phyloP scores from a whole-genome alignment of 495 filamentous ascomycete species.

The Trichoderma gamsii region DNA sequence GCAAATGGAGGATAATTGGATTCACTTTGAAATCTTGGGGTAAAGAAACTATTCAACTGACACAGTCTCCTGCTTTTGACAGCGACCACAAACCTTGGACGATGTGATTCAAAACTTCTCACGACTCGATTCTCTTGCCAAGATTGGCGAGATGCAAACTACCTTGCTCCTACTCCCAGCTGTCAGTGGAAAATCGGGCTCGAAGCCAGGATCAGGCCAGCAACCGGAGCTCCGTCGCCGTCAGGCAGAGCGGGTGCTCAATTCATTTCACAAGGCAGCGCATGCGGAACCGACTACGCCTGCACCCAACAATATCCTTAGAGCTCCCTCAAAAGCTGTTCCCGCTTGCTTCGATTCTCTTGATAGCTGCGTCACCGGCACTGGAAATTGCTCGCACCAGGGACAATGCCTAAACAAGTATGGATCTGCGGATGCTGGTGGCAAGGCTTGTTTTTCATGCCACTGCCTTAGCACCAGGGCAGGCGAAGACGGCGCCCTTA shows the following conservation, averaged over 20 bases:
- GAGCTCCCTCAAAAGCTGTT: slow-evolving; percentile 26
- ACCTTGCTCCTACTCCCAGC: slow-evolving; percentile 41
- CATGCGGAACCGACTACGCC: slow-evolving; percentile 24
- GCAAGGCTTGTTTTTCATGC: slow-evolving; percentile 66
- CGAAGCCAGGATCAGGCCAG: slow-evolving; percentile 26
- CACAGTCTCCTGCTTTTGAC: neutral
- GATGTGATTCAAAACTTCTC: slow-evolving; percentile 30
- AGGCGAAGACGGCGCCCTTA: slow-evolving; percentile 32
- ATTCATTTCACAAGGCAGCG: slow-evolving; percentile 19
- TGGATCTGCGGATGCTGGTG: slow-evolving; percentile 26
- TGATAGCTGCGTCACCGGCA: slow-evolving; percentile 54
- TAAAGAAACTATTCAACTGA: neutral
- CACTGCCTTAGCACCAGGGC: slow-evolving; percentile 50
- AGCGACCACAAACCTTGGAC: slow-evolving; percentile 29
- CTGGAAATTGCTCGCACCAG: slow-evolving; percentile 69
- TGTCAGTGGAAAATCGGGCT: slow-evolving; percentile 30
- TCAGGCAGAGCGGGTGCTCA: slow-evolving; percentile 29
- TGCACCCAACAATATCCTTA: slow-evolving; percentile 19
- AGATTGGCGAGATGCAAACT: slow-evolving; percentile 37
- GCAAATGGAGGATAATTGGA: neutral
- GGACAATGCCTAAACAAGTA: slow-evolving; percentile 63
- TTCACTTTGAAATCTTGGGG: neutral
- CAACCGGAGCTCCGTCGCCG: slow-evolving; percentile 34
- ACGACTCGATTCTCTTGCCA: slow-evolving; percentile 29
- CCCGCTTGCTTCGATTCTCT: slow-evolving; percentile 60